Base-by-base conservation (phyloP, 2,329 filamentous ascomycete genomes). In the Ambrosiella beaveri region DNA sequence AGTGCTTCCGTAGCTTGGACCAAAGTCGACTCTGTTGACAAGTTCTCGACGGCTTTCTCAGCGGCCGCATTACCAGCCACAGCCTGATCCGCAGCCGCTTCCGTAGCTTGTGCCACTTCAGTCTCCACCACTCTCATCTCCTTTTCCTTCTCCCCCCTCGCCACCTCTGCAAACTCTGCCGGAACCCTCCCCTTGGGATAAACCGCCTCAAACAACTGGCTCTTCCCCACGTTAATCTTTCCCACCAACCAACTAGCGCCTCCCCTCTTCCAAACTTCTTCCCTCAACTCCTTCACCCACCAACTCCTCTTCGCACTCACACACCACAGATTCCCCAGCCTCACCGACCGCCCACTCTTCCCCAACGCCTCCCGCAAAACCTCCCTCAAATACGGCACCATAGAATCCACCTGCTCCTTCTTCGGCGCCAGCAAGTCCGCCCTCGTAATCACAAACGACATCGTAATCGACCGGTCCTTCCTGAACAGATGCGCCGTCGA, bases 161-260 rank as follows among this genome's bases (percentile, higher is more conserved):
- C n/a, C 12, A 0, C 17, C 51, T 37, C 51, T 35, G 27, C 37
- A 38, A 45, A 44, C 53, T 56, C 45, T 45, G 12, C 39, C 13
- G 59, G 38, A n/a, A 61, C 15, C 12, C 61, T 58, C 35, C 81
- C 82, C 74, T 86, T 91, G 3, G 94, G 91, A 65, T 90, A 95
- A 7, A 96, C 81, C 3, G 82, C 79, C 64, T 93, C 84, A 61
- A 97, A 95, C 1, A 98, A 77, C 66, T 85, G 85, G 64, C 91
- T 97, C 71, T 98, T 98, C 27, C 93, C 94, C 1, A 97, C 94
- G 66, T 98, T 98, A 62, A 89, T 88, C 69, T 95, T 97, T n/a
- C 93, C 93, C 2, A 98, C 86, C 75, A 98, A 84, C 91, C 93
- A 98, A 13, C 86, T 84, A 13, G 84, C 93, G 3, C 91, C 91